phyloP scores from a whole-genome alignment of 208 protist genomes.

The Trypanosoma conorhini region DNA sequence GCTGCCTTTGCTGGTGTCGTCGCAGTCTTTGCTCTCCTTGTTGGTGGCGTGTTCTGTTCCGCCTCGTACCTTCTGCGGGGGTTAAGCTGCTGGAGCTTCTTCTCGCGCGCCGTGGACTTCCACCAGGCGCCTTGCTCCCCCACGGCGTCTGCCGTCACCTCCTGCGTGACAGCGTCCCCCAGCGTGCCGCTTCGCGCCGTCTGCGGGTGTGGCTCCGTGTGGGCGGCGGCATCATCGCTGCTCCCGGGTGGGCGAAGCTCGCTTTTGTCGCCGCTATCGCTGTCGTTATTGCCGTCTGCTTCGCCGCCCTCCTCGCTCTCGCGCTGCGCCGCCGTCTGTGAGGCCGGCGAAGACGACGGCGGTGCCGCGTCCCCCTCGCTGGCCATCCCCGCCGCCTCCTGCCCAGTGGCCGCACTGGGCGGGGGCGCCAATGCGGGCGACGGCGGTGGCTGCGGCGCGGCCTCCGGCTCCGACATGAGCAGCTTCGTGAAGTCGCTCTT shows the following conservation, averaged over 20 bases:
- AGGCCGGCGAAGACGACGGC: not conserved
- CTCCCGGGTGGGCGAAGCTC: too few relatives aligned
- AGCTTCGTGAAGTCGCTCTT: constrained; percentile 84
- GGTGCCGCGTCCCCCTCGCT: not conserved
- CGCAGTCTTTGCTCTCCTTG: not conserved
- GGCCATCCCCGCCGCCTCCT: not conserved
- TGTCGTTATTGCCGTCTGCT: not conserved
- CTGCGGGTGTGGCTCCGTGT: too few relatives aligned
- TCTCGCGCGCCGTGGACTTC: constrained; percentile 61
- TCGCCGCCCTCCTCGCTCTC: not conserved
- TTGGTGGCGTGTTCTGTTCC: constrained; percentile 23
- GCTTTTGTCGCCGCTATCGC: constrained; percentile 1
- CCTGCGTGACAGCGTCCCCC: not conserved
- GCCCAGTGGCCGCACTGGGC: not conserved
- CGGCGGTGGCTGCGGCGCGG: constrained; percentile 7
- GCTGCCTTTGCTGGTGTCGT: not conserved
- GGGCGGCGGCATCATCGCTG: too few relatives aligned
- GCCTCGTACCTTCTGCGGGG: constrained; percentile 67
- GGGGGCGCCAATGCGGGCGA: not conserved
- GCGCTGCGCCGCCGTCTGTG: not conserved
- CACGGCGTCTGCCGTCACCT: not conserved
- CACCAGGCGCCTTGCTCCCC: constrained; percentile 71
- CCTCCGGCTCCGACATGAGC: constrained; percentile 74
- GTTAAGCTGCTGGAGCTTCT: constrained; percentile 57
- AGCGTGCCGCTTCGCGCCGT: constrained; percentile 9